Evolutionary conservation across 1,284 basidiomycete genomes (phyloP).

Genomic region (Tilletia walkeri): DNA sequence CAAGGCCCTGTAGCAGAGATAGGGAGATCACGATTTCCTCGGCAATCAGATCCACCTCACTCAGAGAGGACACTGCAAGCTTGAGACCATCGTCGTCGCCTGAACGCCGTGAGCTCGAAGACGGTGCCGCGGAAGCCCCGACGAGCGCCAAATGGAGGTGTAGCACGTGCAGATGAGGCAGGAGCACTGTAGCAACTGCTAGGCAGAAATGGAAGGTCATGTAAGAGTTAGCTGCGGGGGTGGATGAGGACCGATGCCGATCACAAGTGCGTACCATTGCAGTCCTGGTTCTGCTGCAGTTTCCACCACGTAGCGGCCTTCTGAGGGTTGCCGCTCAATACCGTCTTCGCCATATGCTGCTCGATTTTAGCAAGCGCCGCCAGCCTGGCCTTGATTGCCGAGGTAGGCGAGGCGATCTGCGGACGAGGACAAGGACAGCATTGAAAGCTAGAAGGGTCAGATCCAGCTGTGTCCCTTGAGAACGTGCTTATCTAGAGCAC

Average conservation of each 20-base stretch:
- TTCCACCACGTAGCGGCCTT: slow-evolving; percentile 7
- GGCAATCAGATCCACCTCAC: background rate
- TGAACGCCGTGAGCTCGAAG: background rate
- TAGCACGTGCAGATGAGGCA: background rate
- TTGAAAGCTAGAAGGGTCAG: too few species aligned
- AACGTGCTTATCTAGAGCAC: background rate
- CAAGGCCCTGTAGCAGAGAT: slow-evolving; percentile 2
- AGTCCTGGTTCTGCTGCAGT: background rate
- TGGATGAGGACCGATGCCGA: background rate
- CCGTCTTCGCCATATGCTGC: slow-evolving; percentile 8
- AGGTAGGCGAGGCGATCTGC: slow-evolving; percentile 1
- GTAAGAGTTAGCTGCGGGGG: background rate
- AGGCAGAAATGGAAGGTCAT: background rate
- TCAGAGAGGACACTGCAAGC: background rate
- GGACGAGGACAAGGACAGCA: background rate
- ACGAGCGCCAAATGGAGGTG: background rate
- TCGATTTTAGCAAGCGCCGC: slow-evolving; percentile 6
- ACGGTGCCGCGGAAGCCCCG: background rate
- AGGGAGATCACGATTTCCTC: slow-evolving; percentile 4
- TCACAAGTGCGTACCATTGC: background rate
- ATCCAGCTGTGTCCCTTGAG: background rate
- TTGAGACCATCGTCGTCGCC: background rate
- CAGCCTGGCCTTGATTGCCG: background rate
- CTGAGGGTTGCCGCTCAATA: slow-evolving; percentile 1
- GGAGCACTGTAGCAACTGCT: background rate